Evolutionary conservation across 23 red algal genomes (phyloP), one percentile per base, ranked within the genome.

Genomic region (Gracilaria domingensis): DNA sequence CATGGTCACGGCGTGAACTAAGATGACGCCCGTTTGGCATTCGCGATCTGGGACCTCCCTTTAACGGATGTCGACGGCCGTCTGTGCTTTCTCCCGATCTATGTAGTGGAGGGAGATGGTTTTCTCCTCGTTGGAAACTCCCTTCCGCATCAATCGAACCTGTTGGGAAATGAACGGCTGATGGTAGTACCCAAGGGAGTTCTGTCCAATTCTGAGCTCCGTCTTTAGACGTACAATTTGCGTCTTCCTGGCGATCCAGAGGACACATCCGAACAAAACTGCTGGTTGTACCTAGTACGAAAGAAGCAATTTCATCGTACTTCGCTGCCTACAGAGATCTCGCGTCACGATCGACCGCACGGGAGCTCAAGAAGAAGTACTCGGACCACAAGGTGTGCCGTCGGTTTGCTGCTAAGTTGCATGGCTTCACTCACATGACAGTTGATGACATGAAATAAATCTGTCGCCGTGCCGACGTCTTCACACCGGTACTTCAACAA

Each of bases 371-470:
- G 36, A 2, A 60, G 71, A 62, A 78, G 29, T 81, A 56, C n/a
- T 45, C 54, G 4, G 54, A 54, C 76, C 25, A 36, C 47, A 54
- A 79, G 26, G 35, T 79, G 0, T 54, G 48, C 14, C 74, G 74
- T 21, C 62, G 64, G 6, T 75, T 79, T 39, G 71, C 44, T 16
- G 56, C 32, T 5, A 80, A 89, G 66, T 67, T 89, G 34, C 70
- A 89, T 48, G 71, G 85, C 1, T 78, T 57, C 37, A 74, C 85
- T 50, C 47, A 89, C 85, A 25, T 79, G 28, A 3, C 67, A 14
- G 4, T 89, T 13, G 40, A 77, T 4, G 85, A 89, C 35, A 89
- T 60, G 85, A 38, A 33, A 5, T 30, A 66, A 6, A 48, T 89
- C 18, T 78, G 70, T 37, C 47, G 50, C 18, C 85, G 71, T 11